Conservation (phyloP, 2,329 filamentous ascomycete genomes). For the Coniochaeta hoffmannii region DNA sequence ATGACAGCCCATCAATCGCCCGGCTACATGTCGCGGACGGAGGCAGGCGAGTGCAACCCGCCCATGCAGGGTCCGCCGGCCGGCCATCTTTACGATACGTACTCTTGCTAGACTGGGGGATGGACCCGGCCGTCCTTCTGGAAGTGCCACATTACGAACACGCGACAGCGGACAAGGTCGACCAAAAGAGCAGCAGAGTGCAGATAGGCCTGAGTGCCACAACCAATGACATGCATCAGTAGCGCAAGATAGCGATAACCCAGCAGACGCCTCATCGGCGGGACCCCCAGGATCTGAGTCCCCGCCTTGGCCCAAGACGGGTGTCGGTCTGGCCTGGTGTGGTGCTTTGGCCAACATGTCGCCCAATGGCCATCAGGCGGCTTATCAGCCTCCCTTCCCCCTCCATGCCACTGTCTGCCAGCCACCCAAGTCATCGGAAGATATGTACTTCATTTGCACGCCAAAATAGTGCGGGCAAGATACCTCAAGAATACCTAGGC, state of each 20-base stretch:
- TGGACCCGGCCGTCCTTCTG: not conserved
- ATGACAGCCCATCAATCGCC: not conserved
- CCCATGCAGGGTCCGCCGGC: not conserved
- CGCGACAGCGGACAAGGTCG: not conserved
- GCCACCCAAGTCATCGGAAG: not conserved
- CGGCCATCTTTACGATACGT: not conserved
- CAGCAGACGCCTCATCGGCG: not conserved
- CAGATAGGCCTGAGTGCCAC: not conserved
- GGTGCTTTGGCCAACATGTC: not conserved
- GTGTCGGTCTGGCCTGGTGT: not conserved
- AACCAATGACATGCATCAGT: not conserved
- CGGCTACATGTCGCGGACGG: not conserved
- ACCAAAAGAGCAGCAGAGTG: constrained; percentile 1
- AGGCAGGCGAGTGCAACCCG: not conserved
- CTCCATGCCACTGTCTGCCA: no score
- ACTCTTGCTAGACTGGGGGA: not conserved
- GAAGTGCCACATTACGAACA: not conserved
- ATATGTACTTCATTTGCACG: not conserved
- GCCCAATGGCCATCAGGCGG: not conserved
- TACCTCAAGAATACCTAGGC: not conserved
- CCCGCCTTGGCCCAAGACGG: not conserved
- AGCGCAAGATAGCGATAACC: not conserved
- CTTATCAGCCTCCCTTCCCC: not conserved
- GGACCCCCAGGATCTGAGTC: not conserved
- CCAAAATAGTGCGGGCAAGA: not conserved